Conservation (phyloP, 331 rosid genomes). For the Dryas integrifolia region DNA sequence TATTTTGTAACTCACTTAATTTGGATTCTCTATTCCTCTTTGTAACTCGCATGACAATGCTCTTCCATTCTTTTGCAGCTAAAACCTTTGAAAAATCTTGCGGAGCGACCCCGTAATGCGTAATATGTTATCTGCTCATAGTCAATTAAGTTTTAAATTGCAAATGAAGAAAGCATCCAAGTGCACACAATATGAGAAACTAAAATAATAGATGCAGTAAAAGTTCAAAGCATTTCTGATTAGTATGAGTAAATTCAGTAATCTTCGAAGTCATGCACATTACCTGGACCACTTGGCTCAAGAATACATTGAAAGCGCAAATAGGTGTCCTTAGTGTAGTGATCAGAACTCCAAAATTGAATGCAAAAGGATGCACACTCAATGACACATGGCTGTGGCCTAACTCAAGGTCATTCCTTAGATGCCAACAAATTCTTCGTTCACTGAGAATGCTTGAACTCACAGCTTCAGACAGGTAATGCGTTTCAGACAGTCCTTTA, state of each 20-base stretch:
- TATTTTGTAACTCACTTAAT: constrained; percentile 15
- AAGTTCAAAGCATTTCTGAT: neutral
- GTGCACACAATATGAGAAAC: neutral
- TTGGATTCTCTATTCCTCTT: neutral
- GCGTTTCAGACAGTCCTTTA: neutral
- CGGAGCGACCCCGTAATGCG: neutral
- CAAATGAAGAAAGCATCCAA: neutral
- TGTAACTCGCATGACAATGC: neutral
- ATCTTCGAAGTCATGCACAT: neutral
- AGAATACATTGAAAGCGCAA: neutral
- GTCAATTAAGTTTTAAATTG: neutral
- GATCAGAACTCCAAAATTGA: constrained; percentile 5
- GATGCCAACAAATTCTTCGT: neutral
- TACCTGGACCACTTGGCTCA: constrained; percentile 8
- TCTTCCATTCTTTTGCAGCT: neutral
- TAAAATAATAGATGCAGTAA: neutral
- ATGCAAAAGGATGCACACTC: constrained; percentile 1
- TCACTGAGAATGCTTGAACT: neutral
- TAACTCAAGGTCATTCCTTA: neutral
- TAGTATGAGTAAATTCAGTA: neutral
- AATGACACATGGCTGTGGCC: neutral
- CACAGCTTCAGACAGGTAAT: neutral
- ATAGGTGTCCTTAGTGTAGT: neutral
- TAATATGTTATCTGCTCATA: neutral
- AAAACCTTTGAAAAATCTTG: neutral